Percentiles rank a stretch among this genome's conserved stretches.
phyloP scores from a whole-genome alignment of 345 rosid genomes.

The Eutrema yunnanense region DNA sequence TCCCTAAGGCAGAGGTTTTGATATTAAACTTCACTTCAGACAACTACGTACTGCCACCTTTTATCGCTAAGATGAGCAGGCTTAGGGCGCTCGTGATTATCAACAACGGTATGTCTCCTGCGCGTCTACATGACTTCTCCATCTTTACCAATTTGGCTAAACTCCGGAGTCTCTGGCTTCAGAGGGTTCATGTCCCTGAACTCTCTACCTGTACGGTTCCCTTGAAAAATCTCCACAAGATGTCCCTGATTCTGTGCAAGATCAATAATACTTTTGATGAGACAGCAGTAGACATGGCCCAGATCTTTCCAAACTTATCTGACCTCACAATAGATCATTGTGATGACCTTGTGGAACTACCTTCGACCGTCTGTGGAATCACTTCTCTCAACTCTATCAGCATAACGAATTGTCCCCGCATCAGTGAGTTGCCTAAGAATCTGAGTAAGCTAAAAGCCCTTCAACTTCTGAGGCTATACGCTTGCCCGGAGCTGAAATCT shows the following conservation, averaged over 20 bases:
- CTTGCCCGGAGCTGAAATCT: slow-evolving; percentile 55
- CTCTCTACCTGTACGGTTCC: slow-evolving; percentile 38
- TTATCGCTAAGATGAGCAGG: slow-evolving; percentile 56
- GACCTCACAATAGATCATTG: slow-evolving; percentile 83
- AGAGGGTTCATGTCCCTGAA: slow-evolving; percentile 53
- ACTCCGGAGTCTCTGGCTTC: slow-evolving; percentile 82
- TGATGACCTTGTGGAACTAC: slow-evolving; percentile 57
- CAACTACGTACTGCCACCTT: slow-evolving; percentile 74
- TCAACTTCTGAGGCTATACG: slow-evolving; percentile 57
- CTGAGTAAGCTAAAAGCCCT: slow-evolving; percentile 46
- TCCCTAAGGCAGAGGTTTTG: slow-evolving; percentile 87
- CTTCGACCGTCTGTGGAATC: slow-evolving; percentile 45
- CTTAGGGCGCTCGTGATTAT: slow-evolving; percentile 73
- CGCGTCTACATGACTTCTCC: slow-evolving; percentile 49
- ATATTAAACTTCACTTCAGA: slow-evolving; percentile 59
- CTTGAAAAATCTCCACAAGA: slow-evolving; percentile 41
- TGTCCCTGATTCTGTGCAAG: slow-evolving; percentile 70
- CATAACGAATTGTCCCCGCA: slow-evolving; percentile 75
- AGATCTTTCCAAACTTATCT: slow-evolving; percentile 51
- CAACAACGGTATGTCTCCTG: slow-evolving; percentile 47
- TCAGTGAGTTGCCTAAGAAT: slow-evolving; percentile 43
- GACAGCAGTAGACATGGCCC: slow-evolving; percentile 40
- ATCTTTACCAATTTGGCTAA: slow-evolving; percentile 43
- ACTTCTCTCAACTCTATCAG: slow-evolving; percentile 55
- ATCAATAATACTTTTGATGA: slow-evolving; percentile 45